Conservation (phyloP, 768 basidiomycete genomes). For the Termitomyces sp. region DNA sequence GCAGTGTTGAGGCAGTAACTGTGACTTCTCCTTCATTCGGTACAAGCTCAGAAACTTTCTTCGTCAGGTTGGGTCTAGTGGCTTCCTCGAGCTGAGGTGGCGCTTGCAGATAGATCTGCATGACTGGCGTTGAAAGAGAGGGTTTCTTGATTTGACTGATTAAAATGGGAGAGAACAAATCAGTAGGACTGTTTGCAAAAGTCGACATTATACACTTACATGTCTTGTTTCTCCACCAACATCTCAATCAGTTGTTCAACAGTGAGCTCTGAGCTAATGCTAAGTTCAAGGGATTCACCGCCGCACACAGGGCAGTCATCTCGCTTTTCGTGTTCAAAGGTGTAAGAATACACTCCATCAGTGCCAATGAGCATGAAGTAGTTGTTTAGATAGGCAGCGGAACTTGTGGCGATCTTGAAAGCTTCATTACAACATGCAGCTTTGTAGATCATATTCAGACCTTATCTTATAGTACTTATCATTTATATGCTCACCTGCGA, state of each 20-base stretch:
- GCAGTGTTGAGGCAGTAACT: conserved; percentile 85
- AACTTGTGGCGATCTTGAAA: conserved; percentile 96
- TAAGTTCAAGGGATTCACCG: conserved; percentile 77
- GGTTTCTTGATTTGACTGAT: conserved; percentile 95
- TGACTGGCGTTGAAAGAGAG: conserved; percentile 73
- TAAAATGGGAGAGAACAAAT: conserved; percentile 2
- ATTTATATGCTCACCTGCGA: conserved; percentile 62
- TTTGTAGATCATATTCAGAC: conserved; percentile 23
- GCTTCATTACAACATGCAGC: conserved; percentile 99
- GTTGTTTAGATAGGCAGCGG: conserved; percentile 92
- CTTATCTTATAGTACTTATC: not conserved
- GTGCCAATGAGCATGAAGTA: conserved; percentile 99
- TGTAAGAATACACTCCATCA: conserved; percentile 94
- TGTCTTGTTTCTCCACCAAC: conserved; percentile 82
- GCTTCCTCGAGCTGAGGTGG: conserved; percentile 88
- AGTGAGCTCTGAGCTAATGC: conserved; percentile 67
- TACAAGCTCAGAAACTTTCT: conserved; percentile 81
- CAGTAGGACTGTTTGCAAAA: not conserved
- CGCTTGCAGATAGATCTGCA: conserved; percentile 88
- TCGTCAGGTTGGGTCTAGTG: conserved; percentile 89
- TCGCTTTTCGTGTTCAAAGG: conserved; percentile 92
- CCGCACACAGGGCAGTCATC: conserved; percentile 97
- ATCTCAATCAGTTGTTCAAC: conserved; percentile 88
- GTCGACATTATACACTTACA: conserved; percentile 49
- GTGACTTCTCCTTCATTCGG: conserved; percentile 72